phyloP scores from a whole-genome alignment of 192 early-diverging fungal genomes.

The Kappamyces sp. region DNA sequence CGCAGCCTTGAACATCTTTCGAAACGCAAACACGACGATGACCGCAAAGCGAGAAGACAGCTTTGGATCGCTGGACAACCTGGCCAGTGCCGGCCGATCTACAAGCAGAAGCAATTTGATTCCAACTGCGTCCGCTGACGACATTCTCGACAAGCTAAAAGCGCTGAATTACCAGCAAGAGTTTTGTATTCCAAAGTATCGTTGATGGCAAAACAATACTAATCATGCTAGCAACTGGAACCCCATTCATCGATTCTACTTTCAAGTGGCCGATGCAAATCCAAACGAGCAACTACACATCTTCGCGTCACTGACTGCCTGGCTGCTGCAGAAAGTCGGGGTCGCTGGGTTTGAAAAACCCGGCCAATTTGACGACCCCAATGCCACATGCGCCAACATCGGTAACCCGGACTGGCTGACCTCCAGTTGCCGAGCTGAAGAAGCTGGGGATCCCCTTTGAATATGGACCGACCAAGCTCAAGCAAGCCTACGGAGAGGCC shows the following conservation, averaged over 20 bases:
- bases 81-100: slow-evolving; percentile 4
- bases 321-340: slow-evolving; percentile 39
- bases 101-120: slow-evolving; percentile 11
- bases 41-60: not conserved
- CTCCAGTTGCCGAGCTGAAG: slow-evolving; percentile 45
- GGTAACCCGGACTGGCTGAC: slow-evolving; percentile 22
- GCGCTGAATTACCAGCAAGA: slow-evolving; percentile 42
- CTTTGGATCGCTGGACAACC: slow-evolving; percentile 2
- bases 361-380: slow-evolving; percentile 58
- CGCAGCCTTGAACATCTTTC: not conserved
- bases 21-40: not conserved
- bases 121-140: slow-evolving; percentile 28
- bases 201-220: not conserved
- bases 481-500: slow-evolving; percentile 53
- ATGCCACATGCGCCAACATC: slow-evolving; percentile 49
- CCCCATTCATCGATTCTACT: slow-evolving; percentile 41
- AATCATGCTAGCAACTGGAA: slow-evolving; percentile 25
- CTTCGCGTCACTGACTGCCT: slow-evolving; percentile 44
- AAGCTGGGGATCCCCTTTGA: slow-evolving; percentile 44
- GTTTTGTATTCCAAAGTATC: slow-evolving; percentile 40
- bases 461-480: slow-evolving; percentile 48
- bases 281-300: slow-evolving; percentile 54
- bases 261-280: slow-evolving; percentile 33
- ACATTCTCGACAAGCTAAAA: slow-evolving; percentile 46
- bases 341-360: slow-evolving; percentile 37